phyloP scores from a whole-genome alignment of 345 rosid genomes.

The Eucalyptus urophylla region DNA sequence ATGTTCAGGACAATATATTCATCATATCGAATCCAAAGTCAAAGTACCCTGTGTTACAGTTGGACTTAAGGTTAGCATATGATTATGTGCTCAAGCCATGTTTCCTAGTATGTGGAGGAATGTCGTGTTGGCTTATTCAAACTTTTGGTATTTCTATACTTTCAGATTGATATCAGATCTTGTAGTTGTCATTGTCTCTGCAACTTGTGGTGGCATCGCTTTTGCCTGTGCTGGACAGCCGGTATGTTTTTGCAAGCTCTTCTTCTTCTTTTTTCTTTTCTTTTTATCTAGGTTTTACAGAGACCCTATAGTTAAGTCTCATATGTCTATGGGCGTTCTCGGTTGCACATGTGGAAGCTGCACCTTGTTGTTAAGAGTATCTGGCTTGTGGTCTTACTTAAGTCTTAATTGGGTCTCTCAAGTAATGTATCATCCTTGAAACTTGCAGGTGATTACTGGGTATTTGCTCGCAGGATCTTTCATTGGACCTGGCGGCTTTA shows the following conservation, averaged over 20 bases:
- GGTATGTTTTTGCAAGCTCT: constrained; percentile 24
- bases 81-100: background rate
- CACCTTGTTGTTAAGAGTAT: background rate
- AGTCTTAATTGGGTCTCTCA: background rate
- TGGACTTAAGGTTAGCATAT: constrained; percentile 63
- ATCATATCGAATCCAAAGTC: constrained; percentile 96
- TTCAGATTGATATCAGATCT: constrained; percentile 94
- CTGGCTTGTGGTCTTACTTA: background rate
- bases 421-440: background rate
- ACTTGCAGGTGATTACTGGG: constrained; percentile 85
- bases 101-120: background rate
- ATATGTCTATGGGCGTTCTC: background rate
- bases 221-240: constrained; percentile 99
- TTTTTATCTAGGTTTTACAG: background rate
- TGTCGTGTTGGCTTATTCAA: background rate
- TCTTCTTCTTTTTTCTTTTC: background rate
- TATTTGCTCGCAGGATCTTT: constrained; percentile 85
- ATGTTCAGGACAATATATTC: constrained; percentile 82
- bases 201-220: constrained; percentile 98
- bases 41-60: constrained; percentile 87
- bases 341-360: background rate
- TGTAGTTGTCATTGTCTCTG: constrained; percentile 96
- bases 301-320: background rate
- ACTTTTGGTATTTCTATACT: background rate
- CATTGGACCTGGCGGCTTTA: constrained; percentile 94